A percentile compares a stretch with the other conserved stretches of the same genome.
phyloP scores from a whole-genome alignment of 2,329 filamentous ascomycete genomes.

The Coniochaeta sp. region DNA sequence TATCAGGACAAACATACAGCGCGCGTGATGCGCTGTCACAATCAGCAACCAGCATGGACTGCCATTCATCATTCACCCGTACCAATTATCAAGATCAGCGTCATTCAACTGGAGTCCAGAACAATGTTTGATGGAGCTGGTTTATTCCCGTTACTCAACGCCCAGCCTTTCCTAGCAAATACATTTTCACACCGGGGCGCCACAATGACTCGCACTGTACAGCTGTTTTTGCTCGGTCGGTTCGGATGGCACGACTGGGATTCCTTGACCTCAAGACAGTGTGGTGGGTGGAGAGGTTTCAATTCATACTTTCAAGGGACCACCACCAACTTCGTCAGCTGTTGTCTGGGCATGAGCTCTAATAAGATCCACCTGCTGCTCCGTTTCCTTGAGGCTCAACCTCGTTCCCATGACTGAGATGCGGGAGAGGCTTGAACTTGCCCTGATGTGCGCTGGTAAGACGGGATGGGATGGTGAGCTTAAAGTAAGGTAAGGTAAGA shows the following conservation, averaged over 20 bases:
- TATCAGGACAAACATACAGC: slow-evolving; percentile 6
- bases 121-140: no score
- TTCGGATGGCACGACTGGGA: neutral
- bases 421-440: neutral
- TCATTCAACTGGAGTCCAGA: neutral
- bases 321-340: neutral
- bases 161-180: neutral
- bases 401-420: neutral
- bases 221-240: neutral
- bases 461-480: neutral
- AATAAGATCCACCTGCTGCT: neutral
- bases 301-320: neutral
- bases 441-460: neutral
- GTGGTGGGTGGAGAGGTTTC: neutral
- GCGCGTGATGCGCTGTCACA: slow-evolving; percentile 5
- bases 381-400: neutral
- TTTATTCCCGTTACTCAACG: neutral
- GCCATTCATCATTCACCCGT: slow-evolving; percentile 9
- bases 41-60: slow-evolving; percentile 2
- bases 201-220: neutral
- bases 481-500: no score
- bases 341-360: no score
- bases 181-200: neutral
- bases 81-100: slow-evolving; percentile 7
- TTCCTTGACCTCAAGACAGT: neutral